A percentile compares a stretch with the other conserved stretches of the same genome.
Conservation (phyloP, 2,329 filamentous ascomycete species). For the Phyllosticta paracitricarpa region DNA sequence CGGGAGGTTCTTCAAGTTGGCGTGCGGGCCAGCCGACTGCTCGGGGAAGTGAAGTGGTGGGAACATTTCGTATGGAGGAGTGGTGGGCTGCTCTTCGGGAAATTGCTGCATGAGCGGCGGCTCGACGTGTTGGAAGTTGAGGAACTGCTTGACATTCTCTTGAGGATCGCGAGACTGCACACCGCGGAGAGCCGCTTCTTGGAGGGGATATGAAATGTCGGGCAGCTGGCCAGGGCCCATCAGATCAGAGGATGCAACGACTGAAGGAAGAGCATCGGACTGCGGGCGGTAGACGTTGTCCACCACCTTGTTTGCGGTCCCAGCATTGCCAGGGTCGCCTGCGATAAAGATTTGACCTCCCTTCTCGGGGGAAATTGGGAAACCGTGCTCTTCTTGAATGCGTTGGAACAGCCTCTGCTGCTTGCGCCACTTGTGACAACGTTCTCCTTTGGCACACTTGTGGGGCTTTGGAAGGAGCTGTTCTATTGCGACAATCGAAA, state of each 20-base stretch:
- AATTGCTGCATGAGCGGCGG: conserved; percentile 50
- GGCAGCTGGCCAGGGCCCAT: conserved; percentile 61
- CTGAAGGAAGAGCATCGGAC: conserved; percentile 68
- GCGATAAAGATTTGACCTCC: conserved; percentile 65
- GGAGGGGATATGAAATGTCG: conserved; percentile 49
- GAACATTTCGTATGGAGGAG: conserved; percentile 31
- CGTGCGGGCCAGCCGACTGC: conserved; percentile 34
- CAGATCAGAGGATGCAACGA: conserved; percentile 85
- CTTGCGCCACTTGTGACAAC: conserved; percentile 71
- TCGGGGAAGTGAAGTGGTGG: conserved; percentile 28
- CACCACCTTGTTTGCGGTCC: conserved; percentile 47
- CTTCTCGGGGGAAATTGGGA: conserved; percentile 52
- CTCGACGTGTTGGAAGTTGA: conserved; percentile 67
- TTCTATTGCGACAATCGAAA: conserved; percentile 87
- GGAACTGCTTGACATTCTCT: conserved; percentile 86
- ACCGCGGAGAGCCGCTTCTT: conserved; percentile 61
- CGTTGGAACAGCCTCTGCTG: conserved; percentile 68
- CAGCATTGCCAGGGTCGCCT: conserved; percentile 68
- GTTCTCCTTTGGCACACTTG: conserved; percentile 75
- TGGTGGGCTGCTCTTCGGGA: conserved; percentile 46
- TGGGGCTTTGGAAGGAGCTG: conserved; percentile 79
- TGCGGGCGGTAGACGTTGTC: conserved; percentile 52
- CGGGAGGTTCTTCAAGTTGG: conserved; percentile 46
- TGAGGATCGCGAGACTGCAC: conserved; percentile 70
- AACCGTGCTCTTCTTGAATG: conserved; percentile 60